Conservation (phyloP, 1,139 yeast genomes). For the Debaryomycetaceae sp. region DNA sequence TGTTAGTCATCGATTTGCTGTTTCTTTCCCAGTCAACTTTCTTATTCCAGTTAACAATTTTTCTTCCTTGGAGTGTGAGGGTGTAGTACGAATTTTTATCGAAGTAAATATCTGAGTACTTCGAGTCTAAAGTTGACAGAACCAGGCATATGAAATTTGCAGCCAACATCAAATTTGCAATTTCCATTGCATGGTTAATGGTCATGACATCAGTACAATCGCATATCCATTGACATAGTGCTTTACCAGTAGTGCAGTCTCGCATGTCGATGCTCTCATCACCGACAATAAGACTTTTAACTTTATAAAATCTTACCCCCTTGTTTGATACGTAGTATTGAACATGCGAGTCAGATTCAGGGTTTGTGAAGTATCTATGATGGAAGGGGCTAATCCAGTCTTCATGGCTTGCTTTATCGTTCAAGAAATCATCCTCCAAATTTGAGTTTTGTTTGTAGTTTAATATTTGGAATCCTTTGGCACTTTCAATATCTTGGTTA, state of each 20-base stretch:
- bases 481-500: background rate
- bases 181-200: conserved; percentile 55
- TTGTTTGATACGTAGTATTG: conserved; percentile 72
- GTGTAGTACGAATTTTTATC: conserved; percentile 17
- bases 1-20: background rate
- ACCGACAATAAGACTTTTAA: conserved; percentile 29
- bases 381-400: conserved; percentile 57
- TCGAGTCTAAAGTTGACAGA: background rate
- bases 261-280: conserved; percentile 22
- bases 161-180: conserved; percentile 54
- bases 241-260: conserved; percentile 68
- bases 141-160: background rate
- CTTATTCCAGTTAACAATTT: conserved; percentile 20
- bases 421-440: too few species aligned
- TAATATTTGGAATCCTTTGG: background rate
- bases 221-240: conserved; percentile 81
- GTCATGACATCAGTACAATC: conserved; percentile 79
- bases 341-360: conserved; percentile 76
- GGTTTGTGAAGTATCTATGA: conserved; percentile 80
- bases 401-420: background rate
- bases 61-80: conserved; percentile 18
- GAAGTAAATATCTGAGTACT: background rate
- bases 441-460: background rate
- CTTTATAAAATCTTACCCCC: conserved; percentile 61
- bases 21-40: background rate